Percentiles rank a stretch among this genome's conserved stretches.
Conservation (phyloP, 148 eudicot genomes). For the Arctostaphylos glauca region DNA sequence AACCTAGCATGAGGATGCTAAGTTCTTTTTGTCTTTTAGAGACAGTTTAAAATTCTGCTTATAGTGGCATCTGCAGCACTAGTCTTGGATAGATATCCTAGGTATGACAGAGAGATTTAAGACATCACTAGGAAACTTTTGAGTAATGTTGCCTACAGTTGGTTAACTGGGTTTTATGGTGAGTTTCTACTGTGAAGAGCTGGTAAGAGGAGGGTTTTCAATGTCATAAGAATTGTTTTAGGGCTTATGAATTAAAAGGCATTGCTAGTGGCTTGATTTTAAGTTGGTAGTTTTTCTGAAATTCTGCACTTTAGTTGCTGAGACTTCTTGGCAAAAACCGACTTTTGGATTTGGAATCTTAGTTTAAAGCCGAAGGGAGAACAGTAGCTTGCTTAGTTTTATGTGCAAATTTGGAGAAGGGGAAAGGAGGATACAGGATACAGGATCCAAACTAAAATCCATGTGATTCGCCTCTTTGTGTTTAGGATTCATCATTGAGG, state of each 20-base stretch:
- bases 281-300: background rate
- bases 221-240: background rate
- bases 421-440: background rate
- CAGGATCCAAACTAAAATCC: background rate
- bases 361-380: background rate
- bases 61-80: background rate
- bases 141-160: background rate
- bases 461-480: background rate
- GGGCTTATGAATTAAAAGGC: background rate
- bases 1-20: background rate
- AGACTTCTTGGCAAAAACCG: background rate
- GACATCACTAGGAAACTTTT: background rate
- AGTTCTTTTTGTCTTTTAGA: background rate
- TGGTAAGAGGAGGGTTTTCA: background rate
- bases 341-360: background rate
- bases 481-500: background rate
- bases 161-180: background rate
- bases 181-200: background rate
- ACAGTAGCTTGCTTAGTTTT: background rate
- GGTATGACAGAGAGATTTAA: slow-evolving; percentile 4
- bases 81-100: background rate
- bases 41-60: background rate
- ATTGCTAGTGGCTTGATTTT: background rate
- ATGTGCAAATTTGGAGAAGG: background rate
- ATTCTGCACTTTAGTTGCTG: background rate